phyloP scores from a whole-genome alignment of 1,284 basidiomycete species.

The Sphagnurus paluster region DNA sequence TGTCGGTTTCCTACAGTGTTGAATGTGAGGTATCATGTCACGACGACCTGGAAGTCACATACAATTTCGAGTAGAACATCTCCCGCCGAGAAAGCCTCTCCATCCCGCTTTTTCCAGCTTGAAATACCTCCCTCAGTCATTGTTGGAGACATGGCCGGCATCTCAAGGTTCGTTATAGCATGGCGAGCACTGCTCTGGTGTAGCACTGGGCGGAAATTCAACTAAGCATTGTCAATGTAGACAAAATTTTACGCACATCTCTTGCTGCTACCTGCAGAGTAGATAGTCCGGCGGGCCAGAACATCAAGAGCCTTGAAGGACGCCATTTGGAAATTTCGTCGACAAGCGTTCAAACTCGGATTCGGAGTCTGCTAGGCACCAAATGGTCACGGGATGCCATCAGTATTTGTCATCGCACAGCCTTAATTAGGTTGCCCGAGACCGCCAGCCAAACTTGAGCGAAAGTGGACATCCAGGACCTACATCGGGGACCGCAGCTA shows the following conservation, averaged over 20 bases:
- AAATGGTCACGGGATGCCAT: conserved; percentile 13
- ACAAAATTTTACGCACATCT: conserved; percentile 19
- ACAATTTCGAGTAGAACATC: conserved; percentile 96
- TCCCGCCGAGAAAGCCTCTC: conserved; percentile 81
- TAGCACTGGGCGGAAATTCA: conserved; percentile 43
- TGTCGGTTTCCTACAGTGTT: conserved; percentile 87
- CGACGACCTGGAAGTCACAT: conserved; percentile 32
- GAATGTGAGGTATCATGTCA: conserved; percentile 3
- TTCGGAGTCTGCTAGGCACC: background rate
- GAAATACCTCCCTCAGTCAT: conserved; percentile 98
- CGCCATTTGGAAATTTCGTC: conserved; percentile 23
- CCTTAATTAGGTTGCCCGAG: conserved; percentile 10
- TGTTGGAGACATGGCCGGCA: conserved; percentile 98
- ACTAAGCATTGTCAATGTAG: background rate
- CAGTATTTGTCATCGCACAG: conserved; percentile 15
- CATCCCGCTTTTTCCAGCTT: conserved; percentile 90
- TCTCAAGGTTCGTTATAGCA: conserved; percentile 72
- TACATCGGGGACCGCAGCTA: conserved; percentile 7
- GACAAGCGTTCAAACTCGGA: conserved; percentile 3
- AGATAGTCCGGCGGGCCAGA: conserved; percentile 12
- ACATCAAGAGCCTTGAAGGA: conserved; percentile 23
- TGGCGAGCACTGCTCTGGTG: conserved; percentile 54
- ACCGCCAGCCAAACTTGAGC: background rate
- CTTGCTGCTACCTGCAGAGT: conserved; percentile 10
- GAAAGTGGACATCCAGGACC: conserved; percentile 2